These are phyloP conservation scores for Debaryomyces subglobosus DNA, from an alignment of 1,139 yeast species.

Conservation along the genomic window DNA sequence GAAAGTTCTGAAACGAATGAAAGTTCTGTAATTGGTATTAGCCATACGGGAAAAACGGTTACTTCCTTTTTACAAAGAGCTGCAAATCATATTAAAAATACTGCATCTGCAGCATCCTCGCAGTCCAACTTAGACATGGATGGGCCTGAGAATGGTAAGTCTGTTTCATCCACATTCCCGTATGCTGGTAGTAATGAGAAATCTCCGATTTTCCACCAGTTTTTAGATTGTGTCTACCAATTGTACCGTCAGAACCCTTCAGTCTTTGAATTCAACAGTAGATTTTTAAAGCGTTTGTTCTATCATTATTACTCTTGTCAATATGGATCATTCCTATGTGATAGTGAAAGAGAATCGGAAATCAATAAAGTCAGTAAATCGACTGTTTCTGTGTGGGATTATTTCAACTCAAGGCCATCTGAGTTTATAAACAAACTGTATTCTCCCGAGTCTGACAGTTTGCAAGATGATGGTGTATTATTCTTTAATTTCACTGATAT, in stretches of 20 bases:
- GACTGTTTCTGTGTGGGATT: conserved; percentile 92
- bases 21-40: conserved; percentile 5
- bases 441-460: conserved; percentile 20
- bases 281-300: conserved; percentile 78
- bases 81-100: conserved; percentile 45
- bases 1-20: conserved; percentile 4
- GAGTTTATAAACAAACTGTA: conserved; percentile 68
- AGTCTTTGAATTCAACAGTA: conserved; percentile 82
- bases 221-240: conserved; percentile 87
- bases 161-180: conserved; percentile 22
- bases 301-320: conserved; percentile 94
- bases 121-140: conserved; percentile 14
- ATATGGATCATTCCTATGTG: conserved; percentile 85
- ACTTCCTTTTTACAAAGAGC: conserved; percentile 44
- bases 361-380: conserved; percentile 38
- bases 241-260: conserved; percentile 69
- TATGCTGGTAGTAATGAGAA: conserved; percentile 51
- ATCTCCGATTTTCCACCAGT: conserved; percentile 93
- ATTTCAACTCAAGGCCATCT: conserved; percentile 72
- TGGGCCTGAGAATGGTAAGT: conserved; percentile 16
- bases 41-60: conserved; percentile 12
- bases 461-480: conserved; percentile 51
- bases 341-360: conserved; percentile 64
- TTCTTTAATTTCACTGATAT: conserved; percentile 70
- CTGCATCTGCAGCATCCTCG: conserved; percentile 34